These are phyloP conservation scores for Dendrobium nobile DNA, from an alignment of 106 monocot genomes.

Conservation along the genomic window DNA sequence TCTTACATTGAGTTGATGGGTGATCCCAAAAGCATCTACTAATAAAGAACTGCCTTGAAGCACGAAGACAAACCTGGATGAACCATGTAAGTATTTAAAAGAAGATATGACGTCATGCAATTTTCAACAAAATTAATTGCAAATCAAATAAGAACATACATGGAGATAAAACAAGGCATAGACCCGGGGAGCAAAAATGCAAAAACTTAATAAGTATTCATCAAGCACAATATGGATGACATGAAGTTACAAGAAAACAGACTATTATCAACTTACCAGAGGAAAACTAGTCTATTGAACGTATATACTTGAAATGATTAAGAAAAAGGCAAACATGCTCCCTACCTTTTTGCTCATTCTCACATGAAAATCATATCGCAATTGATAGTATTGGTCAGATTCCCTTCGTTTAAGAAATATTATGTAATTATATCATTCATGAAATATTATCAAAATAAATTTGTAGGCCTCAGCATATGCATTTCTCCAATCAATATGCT, in stretches of 20 bases:
- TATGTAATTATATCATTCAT: neutral
- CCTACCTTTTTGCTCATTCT: slow-evolving; percentile 2
- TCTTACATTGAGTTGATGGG: slow-evolving; percentile 51
- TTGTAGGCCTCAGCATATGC: neutral
- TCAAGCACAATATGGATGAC: neutral
- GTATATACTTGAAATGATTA: neutral
- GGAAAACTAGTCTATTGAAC: neutral
- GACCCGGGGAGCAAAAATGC: neutral
- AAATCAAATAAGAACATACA: neutral
- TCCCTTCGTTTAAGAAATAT: neutral
- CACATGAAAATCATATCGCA: neutral
- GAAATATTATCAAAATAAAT: neutral
- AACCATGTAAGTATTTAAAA: slow-evolving; percentile 3
- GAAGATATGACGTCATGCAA: neutral
- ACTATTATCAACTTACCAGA: neutral
- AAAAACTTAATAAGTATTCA: neutral
- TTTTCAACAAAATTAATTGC: neutral
- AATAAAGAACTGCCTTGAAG: slow-evolving; percentile 46
- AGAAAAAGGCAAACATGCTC: neutral
- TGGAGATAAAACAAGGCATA: neutral
- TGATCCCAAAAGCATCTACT: slow-evolving; percentile 39
- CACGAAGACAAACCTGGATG: slow-evolving; percentile 78
- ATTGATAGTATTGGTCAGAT: neutral
- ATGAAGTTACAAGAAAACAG: neutral
- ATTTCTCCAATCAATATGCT: neutral